Evolutionary conservation across 768 basidiomycete species (phyloP).

Genomic region (Rickenella mellea): DNA sequence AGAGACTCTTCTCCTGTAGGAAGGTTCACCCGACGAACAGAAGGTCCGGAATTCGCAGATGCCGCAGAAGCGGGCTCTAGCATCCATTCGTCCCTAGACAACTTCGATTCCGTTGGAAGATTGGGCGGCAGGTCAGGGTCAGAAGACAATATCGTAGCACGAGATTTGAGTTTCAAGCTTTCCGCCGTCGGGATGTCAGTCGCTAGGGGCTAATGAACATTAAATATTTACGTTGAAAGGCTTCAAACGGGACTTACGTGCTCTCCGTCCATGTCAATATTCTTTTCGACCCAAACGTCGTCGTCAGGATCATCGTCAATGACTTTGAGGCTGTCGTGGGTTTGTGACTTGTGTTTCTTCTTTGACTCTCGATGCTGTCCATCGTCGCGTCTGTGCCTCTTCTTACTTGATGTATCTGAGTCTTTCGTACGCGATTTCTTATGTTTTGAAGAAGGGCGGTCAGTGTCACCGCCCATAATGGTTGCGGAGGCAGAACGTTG

Average conservation of each 20-base stretch:
- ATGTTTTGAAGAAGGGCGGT: conserved; percentile 19
- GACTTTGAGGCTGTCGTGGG: conserved; percentile 31
- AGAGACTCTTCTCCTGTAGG: conserved; percentile 36
- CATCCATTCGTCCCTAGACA: conserved; percentile 89
- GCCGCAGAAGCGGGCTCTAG: conserved; percentile 31
- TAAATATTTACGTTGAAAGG: conserved; percentile 5
- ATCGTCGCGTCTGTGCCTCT: conserved; percentile 43
- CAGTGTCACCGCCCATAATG: conserved; percentile 14
- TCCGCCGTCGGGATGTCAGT: conserved; percentile 71
- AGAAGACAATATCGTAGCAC: conserved; percentile 35
- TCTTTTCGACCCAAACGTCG: conserved; percentile 84
- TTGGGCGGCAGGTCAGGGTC: conserved; percentile 39
- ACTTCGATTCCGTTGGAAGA: conserved; percentile 34
- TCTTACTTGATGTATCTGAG: conserved; percentile 40
- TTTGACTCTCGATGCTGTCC: conserved; percentile 24
- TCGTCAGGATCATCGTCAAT: conserved; percentile 65
- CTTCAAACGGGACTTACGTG: conserved; percentile 41
- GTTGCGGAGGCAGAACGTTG: conserved; percentile 5
- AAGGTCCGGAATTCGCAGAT: conserved; percentile 13
- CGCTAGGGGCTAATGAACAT: conserved; percentile 41
- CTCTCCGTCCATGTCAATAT: conserved; percentile 70
- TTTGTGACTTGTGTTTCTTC: conserved; percentile 24
- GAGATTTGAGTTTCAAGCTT: conserved; percentile 59
- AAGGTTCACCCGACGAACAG: conserved; percentile 4
- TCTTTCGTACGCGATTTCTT: conserved; percentile 29